Base-by-base conservation (phyloP, 352 stramenopile species). In the Pythium biforme region DNA sequence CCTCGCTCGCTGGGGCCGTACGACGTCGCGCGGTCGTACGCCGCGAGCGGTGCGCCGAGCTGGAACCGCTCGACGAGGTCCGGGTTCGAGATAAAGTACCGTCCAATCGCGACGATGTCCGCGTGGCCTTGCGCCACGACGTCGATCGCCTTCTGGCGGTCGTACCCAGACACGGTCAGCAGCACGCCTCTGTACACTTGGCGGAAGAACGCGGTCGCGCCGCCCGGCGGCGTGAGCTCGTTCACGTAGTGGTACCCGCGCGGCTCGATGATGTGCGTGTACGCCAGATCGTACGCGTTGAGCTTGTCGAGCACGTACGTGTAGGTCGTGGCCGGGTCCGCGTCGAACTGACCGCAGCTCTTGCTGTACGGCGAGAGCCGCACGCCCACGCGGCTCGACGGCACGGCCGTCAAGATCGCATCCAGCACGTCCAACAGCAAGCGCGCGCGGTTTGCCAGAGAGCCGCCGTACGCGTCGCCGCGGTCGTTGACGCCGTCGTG, bases 391-490 rank as follows among this genome's bases (percentile, higher is more conserved):
- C 33, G 25, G 46, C 52, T 60, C 25, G 69, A 57, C 15, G 54
- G 53, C 17, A n/a, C 29, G 19, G 27, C 39, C 52, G 50, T 49
- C 19, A 60, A 29, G 20, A 85, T 31, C 0, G 68, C 68, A 58
- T 86, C 67, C 63, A 93, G 15, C 59, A 84, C 60, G 62, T 91
- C 75, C 10, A 74, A 66, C 34, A 91, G 59, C 25, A 94, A 75
- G 19, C 75, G 69, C 26, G 68, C 62, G 22, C 83, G 78, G 64
- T 92, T 94, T 59, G 92, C 83, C 26, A 85, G 52, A 27, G 57
- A 79, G 40, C 86, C 86, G 29, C 86, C 88, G 50, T 95, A 96
- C 54, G 77, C 27, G 72, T 95, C 88, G 0, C 70, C 85, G 51
- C 83, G 78, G 27, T 74, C 71, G 72, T 97, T 97, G 46, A 67